Percentiles rank a stretch among this genome's conserved stretches.
phyloP scores from a whole-genome alignment of 1,284 basidiomycete genomes.

The Amylostereum areolatum region DNA sequence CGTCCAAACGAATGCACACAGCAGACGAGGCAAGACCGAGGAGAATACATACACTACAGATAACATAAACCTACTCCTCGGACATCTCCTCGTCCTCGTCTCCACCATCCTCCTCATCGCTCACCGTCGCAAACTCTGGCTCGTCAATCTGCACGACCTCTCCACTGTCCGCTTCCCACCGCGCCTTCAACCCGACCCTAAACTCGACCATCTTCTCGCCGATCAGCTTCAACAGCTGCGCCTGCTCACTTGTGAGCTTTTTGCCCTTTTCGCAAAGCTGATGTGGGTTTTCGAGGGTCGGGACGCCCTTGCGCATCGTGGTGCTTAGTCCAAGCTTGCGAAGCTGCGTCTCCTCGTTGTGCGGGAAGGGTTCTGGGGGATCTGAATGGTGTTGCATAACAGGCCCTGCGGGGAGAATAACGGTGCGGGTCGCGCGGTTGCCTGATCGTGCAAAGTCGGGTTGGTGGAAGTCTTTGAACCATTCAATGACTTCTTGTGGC shows the following conservation, averaged over 20 bases:
- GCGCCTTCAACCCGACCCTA: conserved; percentile 61
- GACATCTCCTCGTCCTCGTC: conserved; percentile 37
- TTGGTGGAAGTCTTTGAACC: conserved; percentile 90
- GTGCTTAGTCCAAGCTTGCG: conserved; percentile 89
- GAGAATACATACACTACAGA: too few relatives aligned
- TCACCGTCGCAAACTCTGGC: conserved; percentile 26
- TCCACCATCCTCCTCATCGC: conserved; percentile 25
- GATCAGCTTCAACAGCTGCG: conserved; percentile 84
- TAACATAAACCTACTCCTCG: conserved; percentile 17
- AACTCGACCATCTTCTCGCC: conserved; percentile 85
- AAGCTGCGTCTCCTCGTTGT: conserved; percentile 95
- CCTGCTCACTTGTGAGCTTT: conserved; percentile 75
- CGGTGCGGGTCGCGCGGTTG: conserved; percentile 70
- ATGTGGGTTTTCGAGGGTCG: conserved; percentile 78
- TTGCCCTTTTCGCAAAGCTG: conserved; percentile 84
- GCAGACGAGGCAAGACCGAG: not conserved
- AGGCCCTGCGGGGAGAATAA: conserved; percentile 72
- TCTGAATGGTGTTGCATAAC: conserved; percentile 69
- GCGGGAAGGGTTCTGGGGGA: conserved; percentile 84
- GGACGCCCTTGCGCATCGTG: conserved; percentile 82
- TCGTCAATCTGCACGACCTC: conserved; percentile 58
- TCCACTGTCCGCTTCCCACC: conserved; percentile 73
- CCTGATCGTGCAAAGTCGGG: conserved; percentile 92
- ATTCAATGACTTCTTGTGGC: conserved; percentile 86
- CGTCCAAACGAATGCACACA: not conserved